phyloP scores from a whole-genome alignment of 352 stramenopile genomes.

The Globisporangium radiosum region DNA sequence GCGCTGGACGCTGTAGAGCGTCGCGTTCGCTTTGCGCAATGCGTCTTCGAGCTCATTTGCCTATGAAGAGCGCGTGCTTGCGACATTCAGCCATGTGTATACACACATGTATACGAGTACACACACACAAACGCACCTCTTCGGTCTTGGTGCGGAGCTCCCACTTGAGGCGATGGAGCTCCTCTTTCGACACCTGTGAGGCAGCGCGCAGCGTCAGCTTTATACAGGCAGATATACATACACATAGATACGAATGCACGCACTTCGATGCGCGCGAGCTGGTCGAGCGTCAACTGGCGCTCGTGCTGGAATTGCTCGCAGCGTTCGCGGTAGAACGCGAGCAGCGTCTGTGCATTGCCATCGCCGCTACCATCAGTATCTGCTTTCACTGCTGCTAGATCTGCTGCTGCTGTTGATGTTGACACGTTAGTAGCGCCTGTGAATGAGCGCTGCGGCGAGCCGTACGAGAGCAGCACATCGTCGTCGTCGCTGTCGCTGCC shows the following conservation, averaged over 20 bases:
- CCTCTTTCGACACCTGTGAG: conserved; percentile 61
- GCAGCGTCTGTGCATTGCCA: conserved; percentile 18
- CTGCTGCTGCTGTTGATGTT: neutral
- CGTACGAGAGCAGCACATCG: conserved; percentile 51
- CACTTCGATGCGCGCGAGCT: conserved; percentile 55
- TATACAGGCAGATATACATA: neutral
- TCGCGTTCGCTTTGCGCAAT: conserved; percentile 44
- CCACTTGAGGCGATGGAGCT: conserved; percentile 70
- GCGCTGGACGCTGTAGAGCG: conserved; percentile 57
- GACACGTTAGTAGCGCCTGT: neutral
- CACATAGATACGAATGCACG: neutral
- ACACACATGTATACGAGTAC: conserved; percentile 7
- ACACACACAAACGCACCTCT: conserved; percentile 28
- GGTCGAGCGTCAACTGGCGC: conserved; percentile 41
- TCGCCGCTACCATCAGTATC: neutral
- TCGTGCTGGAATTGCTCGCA: conserved; percentile 64
- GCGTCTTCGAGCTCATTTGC: conserved; percentile 50
- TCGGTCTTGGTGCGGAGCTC: conserved; percentile 55
- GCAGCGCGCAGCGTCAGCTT: neutral
- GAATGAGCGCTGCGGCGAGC: conserved; percentile 33
- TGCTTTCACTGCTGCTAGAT: conserved; percentile 4
- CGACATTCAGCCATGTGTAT: too few species aligned
- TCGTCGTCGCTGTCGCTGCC: conserved; percentile 11
- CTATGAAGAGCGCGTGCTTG: conserved; percentile 16
- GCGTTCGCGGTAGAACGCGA: conserved; percentile 59